phyloP scores from a whole-genome alignment of 2,329 filamentous ascomycete genomes.

The Apiospora marii region DNA sequence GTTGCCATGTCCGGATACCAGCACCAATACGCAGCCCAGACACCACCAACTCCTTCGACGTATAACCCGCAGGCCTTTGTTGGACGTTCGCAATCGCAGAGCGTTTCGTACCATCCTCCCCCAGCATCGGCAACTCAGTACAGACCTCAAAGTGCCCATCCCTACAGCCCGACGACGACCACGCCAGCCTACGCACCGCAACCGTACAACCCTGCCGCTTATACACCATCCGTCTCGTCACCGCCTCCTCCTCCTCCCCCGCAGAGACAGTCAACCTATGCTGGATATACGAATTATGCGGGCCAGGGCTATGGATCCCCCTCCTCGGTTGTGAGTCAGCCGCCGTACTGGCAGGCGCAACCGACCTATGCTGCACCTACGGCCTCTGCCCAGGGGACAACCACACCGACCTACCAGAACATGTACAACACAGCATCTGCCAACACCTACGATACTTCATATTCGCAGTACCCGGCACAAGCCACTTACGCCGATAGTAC shows the following conservation, averaged over 20 bases:
- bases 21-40: conserved; percentile 57
- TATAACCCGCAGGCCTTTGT: conserved; percentile 78
- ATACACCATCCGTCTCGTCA: conserved; percentile 47
- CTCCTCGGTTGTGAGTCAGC: conserved; percentile 39
- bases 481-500: conserved; percentile 48
- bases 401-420: conserved; percentile 40
- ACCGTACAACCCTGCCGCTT: conserved; percentile 64
- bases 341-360: conserved; percentile 42
- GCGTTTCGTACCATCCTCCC: conserved; percentile 55
- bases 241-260: conserved; percentile 45
- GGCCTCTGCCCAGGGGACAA: conserved; percentile 40
- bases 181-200: conserved; percentile 33
- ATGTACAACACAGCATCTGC: conserved; percentile 49
- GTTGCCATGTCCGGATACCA: conserved; percentile 60
- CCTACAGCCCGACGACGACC: conserved; percentile 19
- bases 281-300: conserved; percentile 56
- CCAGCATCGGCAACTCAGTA: conserved; percentile 37
- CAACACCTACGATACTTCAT: conserved; percentile 42
- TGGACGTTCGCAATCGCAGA: conserved; percentile 59
- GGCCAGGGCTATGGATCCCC: conserved; percentile 46
- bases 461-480: conserved; percentile 40
- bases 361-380: conserved; percentile 37
- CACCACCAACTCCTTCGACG: conserved; percentile 56
- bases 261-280: conserved; percentile 60
- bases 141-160: conserved; percentile 26